Evolutionary conservation across 306 rosid species (phyloP).

Genomic region (Quercus bicolor): DNA sequence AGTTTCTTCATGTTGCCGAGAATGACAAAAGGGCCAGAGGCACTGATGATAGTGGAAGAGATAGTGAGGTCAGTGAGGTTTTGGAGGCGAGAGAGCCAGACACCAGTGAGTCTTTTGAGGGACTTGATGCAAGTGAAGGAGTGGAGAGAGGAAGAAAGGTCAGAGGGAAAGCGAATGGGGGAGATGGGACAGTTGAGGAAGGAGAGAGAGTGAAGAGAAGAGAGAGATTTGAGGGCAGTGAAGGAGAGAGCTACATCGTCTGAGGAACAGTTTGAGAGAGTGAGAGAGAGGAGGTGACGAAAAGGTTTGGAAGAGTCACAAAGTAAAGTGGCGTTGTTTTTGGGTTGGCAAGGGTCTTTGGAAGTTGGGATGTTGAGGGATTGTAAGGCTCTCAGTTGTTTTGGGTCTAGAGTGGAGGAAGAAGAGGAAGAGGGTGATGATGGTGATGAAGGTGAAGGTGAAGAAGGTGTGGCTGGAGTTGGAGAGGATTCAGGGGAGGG

Average conservation of each 20-base stretch:
- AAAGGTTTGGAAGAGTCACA: constrained; percentile 77
- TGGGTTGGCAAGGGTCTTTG: constrained; percentile 68
- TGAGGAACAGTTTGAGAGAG: constrained; percentile 63
- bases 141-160: constrained; percentile 62
- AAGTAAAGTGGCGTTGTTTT: constrained; percentile 51
- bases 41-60: constrained; percentile 42
- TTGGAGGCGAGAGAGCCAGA: constrained; percentile 75
- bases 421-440: constrained; percentile 23
- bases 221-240: constrained; percentile 92
- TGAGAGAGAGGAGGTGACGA: constrained; percentile 72
- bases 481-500: constrained; percentile 16
- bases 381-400: constrained; percentile 73
- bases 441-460: neutral
- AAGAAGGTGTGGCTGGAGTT: constrained; percentile 24
- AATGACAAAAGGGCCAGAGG: constrained; percentile 75
- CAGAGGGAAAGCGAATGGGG: constrained; percentile 76
- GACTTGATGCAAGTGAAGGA: constrained; percentile 63
- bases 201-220: constrained; percentile 64
- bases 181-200: constrained; percentile 79
- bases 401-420: constrained; percentile 68
- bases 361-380: constrained; percentile 86
- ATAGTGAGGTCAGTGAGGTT: constrained; percentile 81
- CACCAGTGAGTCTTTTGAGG: constrained; percentile 65
- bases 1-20: constrained; percentile 69
- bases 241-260: constrained; percentile 72